phyloP scores from a whole-genome alignment of 192 early-diverging fungal species.

The Thoreauomyces humboldtii region DNA sequence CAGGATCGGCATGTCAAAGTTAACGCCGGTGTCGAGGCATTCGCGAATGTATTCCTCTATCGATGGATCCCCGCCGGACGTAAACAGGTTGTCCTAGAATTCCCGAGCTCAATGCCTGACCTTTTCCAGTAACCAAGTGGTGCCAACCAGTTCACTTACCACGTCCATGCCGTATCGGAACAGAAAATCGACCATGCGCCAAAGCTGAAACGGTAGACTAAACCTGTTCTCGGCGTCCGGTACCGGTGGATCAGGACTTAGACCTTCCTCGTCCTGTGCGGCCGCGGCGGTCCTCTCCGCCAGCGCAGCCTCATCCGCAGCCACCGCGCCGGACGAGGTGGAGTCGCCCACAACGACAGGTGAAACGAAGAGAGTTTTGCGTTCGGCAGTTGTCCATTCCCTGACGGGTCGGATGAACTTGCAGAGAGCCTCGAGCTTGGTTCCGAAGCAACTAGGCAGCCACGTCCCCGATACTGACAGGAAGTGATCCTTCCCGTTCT shows the following conservation, averaged over 20 bases:
- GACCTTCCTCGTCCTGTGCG: not conserved
- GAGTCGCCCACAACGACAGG: slow-evolving; percentile 3
- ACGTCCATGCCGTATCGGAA: slow-evolving; percentile 64
- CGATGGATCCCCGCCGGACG: slow-evolving; percentile 56
- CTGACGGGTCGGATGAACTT: slow-evolving; percentile 35
- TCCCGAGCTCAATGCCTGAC: not conserved
- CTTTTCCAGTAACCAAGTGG: too few relatives aligned
- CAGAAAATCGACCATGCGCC: slow-evolving; percentile 70
- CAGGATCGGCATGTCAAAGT: slow-evolving; percentile 54
- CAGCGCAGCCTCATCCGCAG: slow-evolving; percentile 16
- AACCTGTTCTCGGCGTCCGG: slow-evolving; percentile 27
- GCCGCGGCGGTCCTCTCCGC: slow-evolving; percentile 3
- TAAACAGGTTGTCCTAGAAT: slow-evolving; percentile 64
- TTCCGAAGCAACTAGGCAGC: slow-evolving; percentile 72
- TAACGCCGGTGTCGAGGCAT: slow-evolving; percentile 74
- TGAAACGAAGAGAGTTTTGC: slow-evolving; percentile 9
- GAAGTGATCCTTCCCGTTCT: slow-evolving; percentile 83
- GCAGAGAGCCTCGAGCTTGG: slow-evolving; percentile 64
- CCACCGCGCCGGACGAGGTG: too few relatives aligned
- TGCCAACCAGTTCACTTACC: too few relatives aligned
- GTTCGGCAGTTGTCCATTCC: slow-evolving; percentile 9
- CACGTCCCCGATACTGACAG: slow-evolving; percentile 71
- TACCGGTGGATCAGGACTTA: slow-evolving; percentile 25
- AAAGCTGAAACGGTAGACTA: slow-evolving; percentile 65
- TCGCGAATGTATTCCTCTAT: slow-evolving; percentile 68